Evolutionary conservation across 2,329 filamentous ascomycete genomes (phyloP).

Genomic region (Periconia sp.): DNA sequence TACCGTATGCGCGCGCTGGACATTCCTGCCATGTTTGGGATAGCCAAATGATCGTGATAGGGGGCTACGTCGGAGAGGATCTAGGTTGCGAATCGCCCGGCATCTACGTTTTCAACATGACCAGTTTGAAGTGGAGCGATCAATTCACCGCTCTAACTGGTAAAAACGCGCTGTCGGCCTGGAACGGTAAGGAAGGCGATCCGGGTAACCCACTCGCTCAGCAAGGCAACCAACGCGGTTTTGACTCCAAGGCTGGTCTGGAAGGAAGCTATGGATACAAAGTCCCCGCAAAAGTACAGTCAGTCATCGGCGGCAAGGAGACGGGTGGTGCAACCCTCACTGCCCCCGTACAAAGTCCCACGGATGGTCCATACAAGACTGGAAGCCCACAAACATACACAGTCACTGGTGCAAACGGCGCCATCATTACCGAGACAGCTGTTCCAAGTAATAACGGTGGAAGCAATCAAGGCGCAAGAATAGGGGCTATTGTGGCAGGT

Average conservation of each 20-base stretch:
- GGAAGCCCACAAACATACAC: slow-evolving; percentile 74
- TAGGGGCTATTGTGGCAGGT: slow-evolving; percentile 63
- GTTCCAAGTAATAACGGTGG: too few species aligned
- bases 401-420: slow-evolving; percentile 53
- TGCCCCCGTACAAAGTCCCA: slow-evolving; percentile 66
- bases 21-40: slow-evolving; percentile 81
- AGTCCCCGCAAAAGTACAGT: slow-evolving; percentile 69
- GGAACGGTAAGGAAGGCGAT: slow-evolving; percentile 30
- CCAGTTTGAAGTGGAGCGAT: slow-evolving; percentile 70
- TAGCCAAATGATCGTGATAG: slow-evolving; percentile 79
- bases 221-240: slow-evolving; percentile 58
- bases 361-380: slow-evolving; percentile 72
- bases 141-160: slow-evolving; percentile 70
- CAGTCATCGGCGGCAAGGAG: slow-evolving; percentile 70
- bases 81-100: slow-evolving; percentile 71
- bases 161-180: slow-evolving; percentile 54
- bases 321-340: slow-evolving; percentile 74
- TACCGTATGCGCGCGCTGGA: slow-evolving; percentile 68
- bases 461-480: slow-evolving; percentile 22
- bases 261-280: slow-evolving; percentile 69
- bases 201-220: slow-evolving; percentile 55
- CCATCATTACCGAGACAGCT: slow-evolving; percentile 47
- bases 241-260: slow-evolving; percentile 62
- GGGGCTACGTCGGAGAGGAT: slow-evolving; percentile 69
- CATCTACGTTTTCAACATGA: slow-evolving; percentile 79